phyloP scores from a whole-genome alignment of 225 moss, liverwort and hornwort species.

The Antitrichia curtipendula region DNA sequence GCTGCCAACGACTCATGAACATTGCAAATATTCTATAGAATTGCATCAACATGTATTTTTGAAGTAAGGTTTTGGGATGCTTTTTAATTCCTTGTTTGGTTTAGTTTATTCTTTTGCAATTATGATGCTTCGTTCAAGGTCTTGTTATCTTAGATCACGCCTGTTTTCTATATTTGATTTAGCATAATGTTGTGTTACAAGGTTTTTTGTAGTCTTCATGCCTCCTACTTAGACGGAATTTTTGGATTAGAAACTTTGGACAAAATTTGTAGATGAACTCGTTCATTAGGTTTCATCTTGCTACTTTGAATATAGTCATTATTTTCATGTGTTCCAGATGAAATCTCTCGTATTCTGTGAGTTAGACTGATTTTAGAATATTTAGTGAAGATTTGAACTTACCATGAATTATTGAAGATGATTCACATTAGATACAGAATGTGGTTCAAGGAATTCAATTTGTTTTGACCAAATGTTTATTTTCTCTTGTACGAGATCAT shows the following conservation, averaged over 20 bases:
- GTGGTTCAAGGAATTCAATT: fast-evolving
- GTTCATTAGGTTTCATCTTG: background rate
- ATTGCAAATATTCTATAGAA: background rate
- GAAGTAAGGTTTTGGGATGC: fast-evolving
- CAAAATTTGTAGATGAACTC: background rate
- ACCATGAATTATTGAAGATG: background rate
- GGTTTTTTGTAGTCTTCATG: background rate
- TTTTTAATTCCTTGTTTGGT: background rate
- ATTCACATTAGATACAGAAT: background rate
- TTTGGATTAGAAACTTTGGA: background rate
- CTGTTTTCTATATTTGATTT: background rate
- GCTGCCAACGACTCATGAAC: background rate
- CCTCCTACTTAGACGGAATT: background rate
- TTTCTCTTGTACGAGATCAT: background rate
- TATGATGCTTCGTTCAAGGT: fast-evolving
- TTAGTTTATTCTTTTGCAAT: background rate
- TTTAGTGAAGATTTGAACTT: background rate
- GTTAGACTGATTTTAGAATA: background rate
- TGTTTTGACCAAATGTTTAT: fast-evolving
- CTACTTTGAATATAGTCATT: background rate
- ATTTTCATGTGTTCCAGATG: background rate
- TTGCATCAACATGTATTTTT: background rate
- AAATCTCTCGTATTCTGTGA: background rate
- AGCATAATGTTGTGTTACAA: background rate
- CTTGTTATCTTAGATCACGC: fast-evolving